Base-by-base conservation (phyloP, 768 basidiomycete genomes). In the Leccinellum luteum region DNA sequence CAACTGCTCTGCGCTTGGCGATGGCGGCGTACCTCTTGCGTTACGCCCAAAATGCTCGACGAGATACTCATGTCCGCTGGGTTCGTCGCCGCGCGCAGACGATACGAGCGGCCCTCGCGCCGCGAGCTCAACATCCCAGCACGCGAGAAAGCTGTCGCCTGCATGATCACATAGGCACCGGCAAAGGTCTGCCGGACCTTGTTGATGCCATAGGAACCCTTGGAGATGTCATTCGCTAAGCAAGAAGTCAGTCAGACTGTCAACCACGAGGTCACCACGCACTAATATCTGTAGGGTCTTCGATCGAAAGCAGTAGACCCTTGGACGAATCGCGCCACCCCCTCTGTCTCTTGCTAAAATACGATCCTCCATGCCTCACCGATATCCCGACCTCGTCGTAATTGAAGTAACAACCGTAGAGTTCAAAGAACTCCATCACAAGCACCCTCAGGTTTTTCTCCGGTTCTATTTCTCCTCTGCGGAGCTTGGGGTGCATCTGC, bases 401-500 rank as follows among this genome's bases (percentile, higher is more conserved):
- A 71, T 95, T 94, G 81, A 98, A 98, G 70, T 86, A 85, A 51
- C 81, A 78, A 15, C 95, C 96, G 70, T 98, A 98, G 13, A 96
- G 79, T 78, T 98, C 95, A 67, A 98, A 97, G 70, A 98, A 98
- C 73, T 99, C 97, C 79, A 98, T 84, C 47, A 96, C 81, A 54
- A 99, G 76, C n/a, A 95, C 90, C 2, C 97, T 97, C 10, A 98
- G 79, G 67, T 98, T 98, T 64, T 83, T 79, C 62, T 86, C 85
- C 0, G 94, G 85, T 64, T 95, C 86, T 28, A 99, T 92, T 73
- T 95, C 92, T 0, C 86, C 90, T 54, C 84, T 74, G 41, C 95
- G 86, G 58, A 98, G 85, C 71, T 95, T 96, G 2, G 97, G 97
- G 65, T 99, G 97, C 81, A 97, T 92, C 80, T 98, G 97, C 49